A percentile compares a stretch with the other conserved stretches of the same genome.
Evolutionary conservation across 163 green algal species (phyloP).

Genomic region (Scenedesmus sp.): DNA sequence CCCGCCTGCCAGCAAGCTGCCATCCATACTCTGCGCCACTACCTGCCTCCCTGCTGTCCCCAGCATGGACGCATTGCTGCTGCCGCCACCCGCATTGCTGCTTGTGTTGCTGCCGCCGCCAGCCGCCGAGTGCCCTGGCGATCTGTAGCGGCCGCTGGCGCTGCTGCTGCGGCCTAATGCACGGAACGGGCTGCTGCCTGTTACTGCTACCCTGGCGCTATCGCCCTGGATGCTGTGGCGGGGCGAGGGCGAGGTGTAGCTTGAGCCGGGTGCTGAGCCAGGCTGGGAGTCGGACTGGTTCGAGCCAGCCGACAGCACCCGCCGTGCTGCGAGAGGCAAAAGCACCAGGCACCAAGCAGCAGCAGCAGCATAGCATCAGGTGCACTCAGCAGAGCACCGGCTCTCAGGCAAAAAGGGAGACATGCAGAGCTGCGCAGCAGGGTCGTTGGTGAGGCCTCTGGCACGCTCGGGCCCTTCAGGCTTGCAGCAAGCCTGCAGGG

Average conservation of each 20-base stretch:
- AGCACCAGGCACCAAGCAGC: not conserved
- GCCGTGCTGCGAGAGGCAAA: not conserved
- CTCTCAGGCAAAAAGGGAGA: not conserved
- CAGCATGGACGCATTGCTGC: not conserved
- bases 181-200: not conserved
- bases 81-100: not conserved
- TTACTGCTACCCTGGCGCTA: not conserved
- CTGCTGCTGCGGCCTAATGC: not conserved
- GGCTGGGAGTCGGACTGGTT: not conserved
- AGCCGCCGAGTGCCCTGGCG: not conserved
- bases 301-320: not conserved
- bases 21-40: slow-evolving; percentile 26
- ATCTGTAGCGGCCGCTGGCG: not conserved
- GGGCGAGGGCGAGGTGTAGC: not conserved
- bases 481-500: not conserved
- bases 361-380: not conserved
- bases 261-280: not conserved
- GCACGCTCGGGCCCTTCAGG: too few species aligned
- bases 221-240: not conserved
- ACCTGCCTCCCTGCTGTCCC: not conserved
- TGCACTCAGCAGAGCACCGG: not conserved
- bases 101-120: not conserved
- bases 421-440: not conserved
- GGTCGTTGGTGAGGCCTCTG: not conserved
- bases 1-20: slow-evolving; percentile 19